These are phyloP conservation scores for Atalantia buxifolia DNA, from an alignment of 345 rosid species.

Conservation along the genomic window DNA sequence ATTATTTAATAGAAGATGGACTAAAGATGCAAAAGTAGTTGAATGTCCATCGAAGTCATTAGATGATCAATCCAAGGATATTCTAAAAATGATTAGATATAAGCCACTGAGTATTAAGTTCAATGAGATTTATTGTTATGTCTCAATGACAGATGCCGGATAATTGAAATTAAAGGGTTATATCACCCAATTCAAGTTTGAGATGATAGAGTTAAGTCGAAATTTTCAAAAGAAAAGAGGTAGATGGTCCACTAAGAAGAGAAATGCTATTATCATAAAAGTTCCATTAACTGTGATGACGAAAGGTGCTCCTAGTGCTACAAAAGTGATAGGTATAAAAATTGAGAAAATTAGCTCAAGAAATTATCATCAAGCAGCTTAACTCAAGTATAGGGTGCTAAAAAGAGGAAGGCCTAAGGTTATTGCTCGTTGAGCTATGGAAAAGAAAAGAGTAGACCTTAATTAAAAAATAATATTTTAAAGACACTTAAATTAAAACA, in stretches of 20 bases:
- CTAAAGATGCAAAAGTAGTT: not conserved
- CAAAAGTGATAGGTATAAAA: not conserved
- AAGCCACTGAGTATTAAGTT: not conserved
- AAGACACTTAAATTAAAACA: not conserved
- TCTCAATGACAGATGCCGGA: not conserved
- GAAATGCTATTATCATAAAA: not conserved
- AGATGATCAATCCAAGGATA: not conserved
- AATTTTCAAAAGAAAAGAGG: not conserved
- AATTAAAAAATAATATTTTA: not conserved
- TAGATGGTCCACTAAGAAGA: not conserved
- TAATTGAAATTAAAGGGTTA: not conserved
- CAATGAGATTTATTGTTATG: not conserved
- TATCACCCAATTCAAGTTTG: not conserved
- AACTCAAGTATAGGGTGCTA: not conserved
- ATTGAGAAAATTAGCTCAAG: not conserved
- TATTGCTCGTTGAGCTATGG: no score
- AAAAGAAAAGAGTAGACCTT: not conserved
- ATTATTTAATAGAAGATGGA: not conserved
- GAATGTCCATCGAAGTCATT: fast-evolving
- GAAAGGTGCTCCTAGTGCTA: not conserved
- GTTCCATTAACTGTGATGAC: not conserved
- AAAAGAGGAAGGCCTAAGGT: not conserved
- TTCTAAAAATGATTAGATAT: not conserved
- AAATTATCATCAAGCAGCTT: not conserved
- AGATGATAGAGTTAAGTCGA: not conserved